Evolutionary conservation across 257 asterid species (phyloP).

Genomic region (Capsicum rhomboideum): DNA sequence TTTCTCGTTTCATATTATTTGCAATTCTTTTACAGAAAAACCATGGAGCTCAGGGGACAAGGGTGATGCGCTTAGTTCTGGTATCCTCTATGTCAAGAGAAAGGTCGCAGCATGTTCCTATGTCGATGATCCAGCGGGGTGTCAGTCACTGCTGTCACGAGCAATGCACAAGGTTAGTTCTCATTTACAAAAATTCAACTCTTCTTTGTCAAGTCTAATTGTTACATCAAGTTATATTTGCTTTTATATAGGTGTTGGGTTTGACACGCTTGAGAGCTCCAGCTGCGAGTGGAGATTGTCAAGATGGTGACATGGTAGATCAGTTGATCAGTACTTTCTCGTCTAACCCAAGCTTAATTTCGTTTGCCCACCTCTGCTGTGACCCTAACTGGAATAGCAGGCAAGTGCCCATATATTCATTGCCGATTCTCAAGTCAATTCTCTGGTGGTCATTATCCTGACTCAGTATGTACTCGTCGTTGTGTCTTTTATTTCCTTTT

Average conservation of each 20-base stretch:
- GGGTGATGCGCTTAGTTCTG: slow-evolving; percentile 77
- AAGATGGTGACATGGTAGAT: slow-evolving; percentile 63
- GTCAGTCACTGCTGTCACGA: slow-evolving; percentile 87
- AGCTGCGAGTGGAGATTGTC: slow-evolving; percentile 23
- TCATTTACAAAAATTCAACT: not conserved
- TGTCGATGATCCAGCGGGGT: slow-evolving; percentile 93
- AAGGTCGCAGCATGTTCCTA: slow-evolving; percentile 95
- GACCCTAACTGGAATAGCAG: slow-evolving; percentile 67
- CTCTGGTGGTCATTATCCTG: not conserved
- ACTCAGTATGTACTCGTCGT: not conserved
- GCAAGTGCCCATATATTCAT: slow-evolving; percentile 24
- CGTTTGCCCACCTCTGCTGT: slow-evolving; percentile 89
- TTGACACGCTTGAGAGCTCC: slow-evolving; percentile 46
- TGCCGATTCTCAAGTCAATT: not conserved
- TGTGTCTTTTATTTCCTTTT: not conserved
- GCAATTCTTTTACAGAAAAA: slow-evolving; percentile 49
- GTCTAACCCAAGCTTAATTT: slow-evolving; percentile 89
- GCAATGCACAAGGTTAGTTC: slow-evolving; percentile 84
- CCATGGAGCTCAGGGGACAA: slow-evolving; percentile 83
- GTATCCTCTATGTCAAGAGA: slow-evolving; percentile 81
- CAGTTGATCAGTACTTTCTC: slow-evolving; percentile 91
- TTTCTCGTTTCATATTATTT: not conserved
- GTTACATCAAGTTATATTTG: slow-evolving; percentile 11
- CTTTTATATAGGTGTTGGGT: slow-evolving; percentile 55
- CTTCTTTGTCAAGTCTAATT: slow-evolving; percentile 4